Conservation (phyloP, 2,329 filamentous ascomycete species). For the Botrytis hyacinthi region DNA sequence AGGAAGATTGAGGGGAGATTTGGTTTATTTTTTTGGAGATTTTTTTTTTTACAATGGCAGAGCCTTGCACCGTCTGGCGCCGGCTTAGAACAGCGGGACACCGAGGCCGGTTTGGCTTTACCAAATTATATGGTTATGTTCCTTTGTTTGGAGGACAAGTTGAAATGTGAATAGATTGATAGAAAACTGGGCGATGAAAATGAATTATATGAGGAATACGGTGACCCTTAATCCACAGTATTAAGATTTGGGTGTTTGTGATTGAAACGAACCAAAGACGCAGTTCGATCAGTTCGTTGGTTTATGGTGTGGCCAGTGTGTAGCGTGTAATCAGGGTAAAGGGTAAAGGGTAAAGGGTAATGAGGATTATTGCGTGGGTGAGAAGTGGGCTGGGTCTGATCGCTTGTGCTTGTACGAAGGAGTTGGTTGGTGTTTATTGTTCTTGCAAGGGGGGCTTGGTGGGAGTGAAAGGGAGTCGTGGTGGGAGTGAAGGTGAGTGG, state of each 20-base stretch:
- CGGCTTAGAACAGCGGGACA: constrained; percentile 38
- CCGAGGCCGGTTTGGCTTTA: constrained; percentile 36
- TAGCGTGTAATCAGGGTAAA: background rate
- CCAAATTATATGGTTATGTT: constrained; percentile 35
- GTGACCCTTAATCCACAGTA: constrained; percentile 20
- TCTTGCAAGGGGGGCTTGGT: background rate
- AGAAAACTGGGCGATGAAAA: constrained; percentile 29
- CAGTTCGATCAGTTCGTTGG: background rate
- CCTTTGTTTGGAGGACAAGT: constrained; percentile 26
- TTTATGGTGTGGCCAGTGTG: constrained; percentile 9
- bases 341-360: background rate
- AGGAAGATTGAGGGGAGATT: constrained; percentile 27
- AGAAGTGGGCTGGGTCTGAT: background rate
- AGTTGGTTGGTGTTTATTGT: background rate
- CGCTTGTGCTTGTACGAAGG: background rate
- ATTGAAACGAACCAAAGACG: constrained; percentile 10
- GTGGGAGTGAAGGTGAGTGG: background rate
- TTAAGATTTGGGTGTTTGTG: background rate
- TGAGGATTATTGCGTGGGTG: background rate
- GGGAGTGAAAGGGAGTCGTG: background rate
- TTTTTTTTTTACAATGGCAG: constrained; percentile 26
- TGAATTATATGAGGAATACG: constrained; percentile 34
- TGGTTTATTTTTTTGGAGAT: background rate
- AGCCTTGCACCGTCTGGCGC: constrained; percentile 40
- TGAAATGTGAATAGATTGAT: constrained; percentile 23